Conservation (phyloP, 176 grass and related monocot genomes). For the Juncus inflexus region DNA sequence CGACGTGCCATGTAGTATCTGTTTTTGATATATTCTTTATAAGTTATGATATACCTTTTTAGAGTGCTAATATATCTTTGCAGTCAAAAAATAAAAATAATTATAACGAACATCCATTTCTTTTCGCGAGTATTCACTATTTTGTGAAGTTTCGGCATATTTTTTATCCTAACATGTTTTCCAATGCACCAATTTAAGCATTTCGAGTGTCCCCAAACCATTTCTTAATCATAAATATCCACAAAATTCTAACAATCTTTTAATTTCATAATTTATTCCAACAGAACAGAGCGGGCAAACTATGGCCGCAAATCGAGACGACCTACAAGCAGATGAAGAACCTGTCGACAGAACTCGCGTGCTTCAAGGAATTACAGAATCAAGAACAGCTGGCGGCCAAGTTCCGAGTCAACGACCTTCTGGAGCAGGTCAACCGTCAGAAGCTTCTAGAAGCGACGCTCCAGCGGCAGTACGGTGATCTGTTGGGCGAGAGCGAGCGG, state of each 20-base stretch:
- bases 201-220: no score
- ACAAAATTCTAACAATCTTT: neutral
- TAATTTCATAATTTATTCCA: conserved; percentile 25
- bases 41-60: no score
- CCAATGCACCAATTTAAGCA: no score
- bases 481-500: conserved; percentile 42
- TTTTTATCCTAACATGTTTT: no score
- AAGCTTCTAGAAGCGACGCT: conserved; percentile 60
- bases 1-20: no score
- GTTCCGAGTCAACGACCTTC: conserved; percentile 45
- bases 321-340: conserved; percentile 87
- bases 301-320: conserved; percentile 69
- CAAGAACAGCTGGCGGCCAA: conserved; percentile 74
- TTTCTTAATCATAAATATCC: no score
- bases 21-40: no score
- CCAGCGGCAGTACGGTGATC: conserved; percentile 59
- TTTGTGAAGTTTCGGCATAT: no score
- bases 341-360: conserved; percentile 68
- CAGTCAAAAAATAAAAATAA: no score
- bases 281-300: conserved; percentile 52
- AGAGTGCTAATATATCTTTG: no score
- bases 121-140: no score
- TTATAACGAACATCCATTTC: no score
- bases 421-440: conserved; percentile 75
- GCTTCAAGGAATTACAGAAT: conserved; percentile 86